These are phyloP conservation scores for Verbena officinalis DNA, from an alignment of 257 asterid species.

Conservation along the genomic window DNA sequence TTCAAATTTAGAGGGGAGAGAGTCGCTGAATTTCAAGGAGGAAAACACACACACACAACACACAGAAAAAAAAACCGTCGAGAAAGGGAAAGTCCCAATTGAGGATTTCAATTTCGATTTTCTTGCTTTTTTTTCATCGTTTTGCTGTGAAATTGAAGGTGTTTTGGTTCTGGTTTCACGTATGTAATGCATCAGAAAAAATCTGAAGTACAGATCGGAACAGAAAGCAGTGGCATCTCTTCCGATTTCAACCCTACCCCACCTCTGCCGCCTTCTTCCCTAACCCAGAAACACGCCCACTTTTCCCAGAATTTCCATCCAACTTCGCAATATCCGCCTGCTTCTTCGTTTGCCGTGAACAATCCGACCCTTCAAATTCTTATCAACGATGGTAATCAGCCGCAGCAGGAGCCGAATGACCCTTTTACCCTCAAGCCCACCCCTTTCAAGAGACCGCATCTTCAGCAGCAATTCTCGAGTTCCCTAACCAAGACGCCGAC, in stretches of 20 bases:
- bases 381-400: conserved; percentile 47
- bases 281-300: conserved; percentile 61
- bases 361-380: conserved; percentile 52
- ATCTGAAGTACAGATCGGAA: conserved; percentile 98
- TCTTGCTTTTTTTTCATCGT: background rate
- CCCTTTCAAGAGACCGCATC: conserved; percentile 73
- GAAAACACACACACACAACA: background rate
- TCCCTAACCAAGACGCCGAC: conserved; percentile 62
- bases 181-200: conserved; percentile 97
- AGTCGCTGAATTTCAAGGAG: conserved; percentile 18
- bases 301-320: conserved; percentile 35
- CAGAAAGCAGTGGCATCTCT: conserved; percentile 98
- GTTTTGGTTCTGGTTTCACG: conserved; percentile 30
- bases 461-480: conserved; percentile 51
- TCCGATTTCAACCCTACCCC: conserved; percentile 96
- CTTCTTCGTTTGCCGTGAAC: conserved; percentile 38
- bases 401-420: conserved; percentile 52
- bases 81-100: background rate
- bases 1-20: conserved; percentile 2
- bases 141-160: conserved; percentile 16
- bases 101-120: conserved; percentile 19
- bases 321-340: conserved; percentile 34
- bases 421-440: conserved; percentile 60
- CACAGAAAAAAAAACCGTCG: conserved; percentile 13
- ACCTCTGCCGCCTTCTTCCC: conserved; percentile 57